These are phyloP conservation scores for Diaporthe sp. DNA, from an alignment of 2,329 filamentous ascomycete species.

Conservation along the genomic window DNA sequence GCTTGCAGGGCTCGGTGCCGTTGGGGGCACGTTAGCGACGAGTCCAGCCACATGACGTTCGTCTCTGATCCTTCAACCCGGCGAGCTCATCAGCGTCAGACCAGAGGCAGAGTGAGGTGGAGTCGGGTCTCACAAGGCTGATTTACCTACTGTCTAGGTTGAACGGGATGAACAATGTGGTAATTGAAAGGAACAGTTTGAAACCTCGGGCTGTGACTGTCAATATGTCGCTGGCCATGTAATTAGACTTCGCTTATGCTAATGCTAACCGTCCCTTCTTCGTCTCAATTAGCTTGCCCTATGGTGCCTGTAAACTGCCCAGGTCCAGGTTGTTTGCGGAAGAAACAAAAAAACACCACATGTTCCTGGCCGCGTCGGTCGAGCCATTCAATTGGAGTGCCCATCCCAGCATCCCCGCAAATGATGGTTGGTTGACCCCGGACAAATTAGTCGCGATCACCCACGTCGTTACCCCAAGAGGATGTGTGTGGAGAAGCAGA, in stretches of 20 bases:
- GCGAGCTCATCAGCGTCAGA: conserved; percentile 6
- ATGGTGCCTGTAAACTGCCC: conserved; percentile 14
- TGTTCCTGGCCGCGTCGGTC: conserved; percentile 28
- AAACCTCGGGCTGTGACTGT: not conserved
- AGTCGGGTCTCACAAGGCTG: conserved; percentile 21
- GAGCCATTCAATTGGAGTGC: conserved; percentile 14
- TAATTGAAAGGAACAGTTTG: not conserved
- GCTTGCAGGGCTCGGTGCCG: conserved; percentile 11
- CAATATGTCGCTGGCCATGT: not conserved
- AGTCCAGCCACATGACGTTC: conserved; percentile 26
- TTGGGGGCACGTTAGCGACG: not conserved
- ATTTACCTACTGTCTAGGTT: not conserved
- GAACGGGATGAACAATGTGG: not conserved
- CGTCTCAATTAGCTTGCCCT: not conserved
- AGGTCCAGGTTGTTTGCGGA: conserved; percentile 22
- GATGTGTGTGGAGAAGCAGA: conserved; percentile 25
- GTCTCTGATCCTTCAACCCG: not conserved
- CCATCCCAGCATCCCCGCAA: conserved; percentile 28
- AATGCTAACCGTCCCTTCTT: conserved; percentile 12
- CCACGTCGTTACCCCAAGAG: conserved; percentile 10
- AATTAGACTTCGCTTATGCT: not conserved
- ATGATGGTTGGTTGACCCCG: conserved; percentile 24
- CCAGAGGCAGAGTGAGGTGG: not conserved
- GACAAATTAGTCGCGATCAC: conserved; percentile 20
- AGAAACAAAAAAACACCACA: conserved; percentile 24